These are phyloP conservation scores for Sequoiadendron giganteum DNA, from an alignment of 75 land plant genomes.

Conservation along the genomic window DNA sequence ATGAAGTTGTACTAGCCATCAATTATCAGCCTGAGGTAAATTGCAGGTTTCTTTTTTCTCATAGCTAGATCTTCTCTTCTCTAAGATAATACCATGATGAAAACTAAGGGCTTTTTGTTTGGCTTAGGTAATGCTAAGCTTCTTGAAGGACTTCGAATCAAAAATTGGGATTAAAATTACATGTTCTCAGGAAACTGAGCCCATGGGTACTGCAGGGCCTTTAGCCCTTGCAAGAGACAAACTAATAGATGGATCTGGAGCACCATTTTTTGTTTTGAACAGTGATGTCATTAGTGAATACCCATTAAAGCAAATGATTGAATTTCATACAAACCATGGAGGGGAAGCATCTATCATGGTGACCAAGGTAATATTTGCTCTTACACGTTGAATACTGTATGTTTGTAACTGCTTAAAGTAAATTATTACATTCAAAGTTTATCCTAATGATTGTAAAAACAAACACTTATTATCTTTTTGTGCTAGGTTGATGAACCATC, in stretches of 20 bases:
- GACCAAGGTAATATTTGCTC: constrained; percentile 64
- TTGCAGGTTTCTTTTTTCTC: background rate
- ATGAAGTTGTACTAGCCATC: constrained; percentile 88
- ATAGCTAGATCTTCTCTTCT: background rate
- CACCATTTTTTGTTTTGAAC: constrained; percentile 91
- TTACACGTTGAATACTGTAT: background rate
- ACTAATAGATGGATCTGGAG: constrained; percentile 75
- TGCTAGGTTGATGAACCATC: constrained; percentile 90
- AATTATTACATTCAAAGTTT: background rate
- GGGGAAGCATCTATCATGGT: constrained; percentile 98
- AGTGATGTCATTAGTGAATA: constrained; percentile 97
- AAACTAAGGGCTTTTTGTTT: background rate
- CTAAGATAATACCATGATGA: background rate
- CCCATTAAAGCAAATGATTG: constrained; percentile 80
- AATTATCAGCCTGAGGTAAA: constrained; percentile 94
- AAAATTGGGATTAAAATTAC: constrained; percentile 86
- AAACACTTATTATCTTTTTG: background rate
- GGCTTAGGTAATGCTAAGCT: constrained; percentile 86
- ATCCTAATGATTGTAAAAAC: background rate
- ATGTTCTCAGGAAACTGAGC: constrained; percentile 93
- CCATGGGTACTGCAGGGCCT: constrained; percentile 97
- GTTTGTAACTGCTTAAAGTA: background rate
- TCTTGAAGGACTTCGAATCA: constrained; percentile 81
- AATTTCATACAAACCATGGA: constrained; percentile 81
- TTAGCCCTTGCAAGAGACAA: constrained; percentile 88